phyloP scores from a whole-genome alignment of 106 monocot species.

The Posidonia australis region DNA sequence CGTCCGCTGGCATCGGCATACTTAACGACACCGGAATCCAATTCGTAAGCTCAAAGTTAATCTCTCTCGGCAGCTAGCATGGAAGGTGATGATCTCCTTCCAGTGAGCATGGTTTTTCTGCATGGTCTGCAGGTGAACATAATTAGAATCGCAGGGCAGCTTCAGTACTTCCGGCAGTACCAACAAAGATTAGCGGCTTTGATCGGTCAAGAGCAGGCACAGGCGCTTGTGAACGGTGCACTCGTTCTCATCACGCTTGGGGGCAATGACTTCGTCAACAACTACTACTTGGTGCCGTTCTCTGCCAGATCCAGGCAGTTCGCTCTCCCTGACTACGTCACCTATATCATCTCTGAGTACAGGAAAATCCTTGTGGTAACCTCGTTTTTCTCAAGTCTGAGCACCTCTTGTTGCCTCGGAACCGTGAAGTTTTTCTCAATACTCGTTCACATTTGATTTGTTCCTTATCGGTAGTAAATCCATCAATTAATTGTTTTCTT shows the following conservation, averaged over 20 bases:
- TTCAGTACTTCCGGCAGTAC: conserved; percentile 71
- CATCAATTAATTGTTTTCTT: too few relatives aligned
- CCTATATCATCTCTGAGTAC: conserved; percentile 22
- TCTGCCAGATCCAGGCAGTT: conserved; percentile 27
- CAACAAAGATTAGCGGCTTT: conserved; percentile 48
- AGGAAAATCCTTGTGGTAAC: conserved; percentile 48
- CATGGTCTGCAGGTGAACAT: conserved; percentile 46
- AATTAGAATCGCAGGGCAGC: conserved; percentile 49
- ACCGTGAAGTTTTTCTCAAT: too few relatives aligned
- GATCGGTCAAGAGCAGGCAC: conserved; percentile 32
- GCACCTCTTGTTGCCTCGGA: neutral
- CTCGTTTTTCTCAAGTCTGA: neutral
- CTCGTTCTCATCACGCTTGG: conserved; percentile 33
- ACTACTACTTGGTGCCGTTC: conserved; percentile 34
- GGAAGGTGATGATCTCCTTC: too few relatives aligned
- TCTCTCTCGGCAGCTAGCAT: too few relatives aligned
- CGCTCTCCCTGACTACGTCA: conserved; percentile 29
- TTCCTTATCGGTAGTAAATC: too few relatives aligned
- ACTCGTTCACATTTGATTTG: too few relatives aligned
- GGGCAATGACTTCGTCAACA: conserved; percentile 44
- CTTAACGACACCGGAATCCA: conserved; percentile 91
- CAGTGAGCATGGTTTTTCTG: neutral
- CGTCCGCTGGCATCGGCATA: conserved; percentile 81
- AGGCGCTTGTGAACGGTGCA: conserved; percentile 33
- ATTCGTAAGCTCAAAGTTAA: conserved; percentile 60